phyloP scores from a whole-genome alignment of 2,329 filamentous ascomycete genomes.

The Venturia effusa region DNA sequence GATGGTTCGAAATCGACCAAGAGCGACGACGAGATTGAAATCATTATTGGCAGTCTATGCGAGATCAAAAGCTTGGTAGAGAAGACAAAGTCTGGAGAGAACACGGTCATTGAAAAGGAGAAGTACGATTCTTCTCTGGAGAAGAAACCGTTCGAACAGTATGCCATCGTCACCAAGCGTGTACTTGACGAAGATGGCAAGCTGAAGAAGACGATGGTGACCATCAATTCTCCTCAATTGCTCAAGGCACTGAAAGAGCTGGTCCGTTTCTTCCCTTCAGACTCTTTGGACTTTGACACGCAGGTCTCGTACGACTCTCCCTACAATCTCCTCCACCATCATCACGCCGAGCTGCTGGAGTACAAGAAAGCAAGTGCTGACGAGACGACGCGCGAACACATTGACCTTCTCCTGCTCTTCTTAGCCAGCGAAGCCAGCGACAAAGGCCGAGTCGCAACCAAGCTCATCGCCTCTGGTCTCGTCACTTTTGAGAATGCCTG shows the following conservation, averaged over 20 bases:
- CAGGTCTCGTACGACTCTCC: conserved; percentile 32
- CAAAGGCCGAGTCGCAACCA: conserved; percentile 13
- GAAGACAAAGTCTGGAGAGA: conserved; percentile 8
- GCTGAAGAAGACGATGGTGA: conserved; percentile 16
- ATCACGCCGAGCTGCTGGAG: conserved; percentile 31
- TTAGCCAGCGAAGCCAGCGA: conserved; percentile 15
- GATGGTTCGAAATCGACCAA: background rate
- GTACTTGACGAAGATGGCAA: conserved; percentile 16
- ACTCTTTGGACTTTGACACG: conserved; percentile 21
- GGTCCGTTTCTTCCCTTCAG: conserved; percentile 37
- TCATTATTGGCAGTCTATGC: background rate
- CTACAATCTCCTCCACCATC: conserved; percentile 39
- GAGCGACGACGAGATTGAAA: background rate
- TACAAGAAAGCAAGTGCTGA: conserved; percentile 16
- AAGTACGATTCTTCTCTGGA: conserved; percentile 8
- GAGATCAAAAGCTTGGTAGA: conserved; percentile 12
- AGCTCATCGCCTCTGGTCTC: conserved; percentile 12
- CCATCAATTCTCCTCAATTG: conserved; percentile 23
- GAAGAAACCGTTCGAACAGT: conserved; percentile 12
- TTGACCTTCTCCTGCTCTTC: conserved; percentile 18
- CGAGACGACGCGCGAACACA: conserved; percentile 14
- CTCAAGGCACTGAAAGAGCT: conserved; percentile 38
- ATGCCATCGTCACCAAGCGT: conserved; percentile 18
- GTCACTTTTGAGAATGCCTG: conserved; percentile 16
- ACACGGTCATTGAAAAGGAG: conserved; percentile 13